Evolutionary conservation across 1,284 basidiomycete species (phyloP).

Genomic region (Lentinula novae-zelandiae): DNA sequence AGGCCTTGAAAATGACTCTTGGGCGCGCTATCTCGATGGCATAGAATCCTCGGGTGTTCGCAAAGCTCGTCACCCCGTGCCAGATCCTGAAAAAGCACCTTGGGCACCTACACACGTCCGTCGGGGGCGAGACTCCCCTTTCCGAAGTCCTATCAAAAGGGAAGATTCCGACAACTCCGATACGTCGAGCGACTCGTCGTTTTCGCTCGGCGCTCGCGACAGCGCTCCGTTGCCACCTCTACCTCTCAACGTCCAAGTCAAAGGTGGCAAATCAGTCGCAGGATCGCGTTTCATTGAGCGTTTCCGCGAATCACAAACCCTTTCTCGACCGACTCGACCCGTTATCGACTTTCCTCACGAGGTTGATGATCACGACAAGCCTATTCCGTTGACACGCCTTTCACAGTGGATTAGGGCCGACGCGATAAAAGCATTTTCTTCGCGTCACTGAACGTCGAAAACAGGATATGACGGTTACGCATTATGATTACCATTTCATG

Average conservation of each 20-base stretch:
- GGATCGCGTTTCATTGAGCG: slow-evolving; percentile 36
- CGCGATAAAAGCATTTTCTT: slow-evolving; percentile 21
- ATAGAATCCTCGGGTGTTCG: slow-evolving; percentile 24
- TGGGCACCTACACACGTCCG: slow-evolving; percentile 43
- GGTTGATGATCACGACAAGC: slow-evolving; percentile 47
- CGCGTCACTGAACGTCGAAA: neutral
- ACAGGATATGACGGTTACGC: neutral
- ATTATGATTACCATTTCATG: slow-evolving; percentile 1
- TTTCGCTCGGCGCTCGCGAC: neutral
- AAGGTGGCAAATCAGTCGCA: slow-evolving; percentile 12
- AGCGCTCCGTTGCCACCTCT: slow-evolving; percentile 16
- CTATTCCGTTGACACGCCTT: slow-evolving; percentile 46
- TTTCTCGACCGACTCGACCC: slow-evolving; percentile 19
- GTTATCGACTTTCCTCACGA: slow-evolving; percentile 36
- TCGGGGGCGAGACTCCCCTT: slow-evolving; percentile 50
- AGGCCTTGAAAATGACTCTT: slow-evolving; percentile 21
- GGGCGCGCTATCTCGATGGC: slow-evolving; percentile 27
- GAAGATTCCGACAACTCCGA: slow-evolving; percentile 3
- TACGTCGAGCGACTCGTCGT: slow-evolving; percentile 4
- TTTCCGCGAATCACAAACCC: slow-evolving; percentile 31
- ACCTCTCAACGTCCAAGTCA: slow-evolving; percentile 20
- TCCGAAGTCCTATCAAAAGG: slow-evolving; percentile 19
- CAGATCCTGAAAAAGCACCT: slow-evolving; percentile 27
- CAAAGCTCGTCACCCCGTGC: slow-evolving; percentile 18
- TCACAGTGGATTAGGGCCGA: slow-evolving; percentile 59